Conservation (phyloP, 768 basidiomycete species). For the Postia placenta region DNA sequence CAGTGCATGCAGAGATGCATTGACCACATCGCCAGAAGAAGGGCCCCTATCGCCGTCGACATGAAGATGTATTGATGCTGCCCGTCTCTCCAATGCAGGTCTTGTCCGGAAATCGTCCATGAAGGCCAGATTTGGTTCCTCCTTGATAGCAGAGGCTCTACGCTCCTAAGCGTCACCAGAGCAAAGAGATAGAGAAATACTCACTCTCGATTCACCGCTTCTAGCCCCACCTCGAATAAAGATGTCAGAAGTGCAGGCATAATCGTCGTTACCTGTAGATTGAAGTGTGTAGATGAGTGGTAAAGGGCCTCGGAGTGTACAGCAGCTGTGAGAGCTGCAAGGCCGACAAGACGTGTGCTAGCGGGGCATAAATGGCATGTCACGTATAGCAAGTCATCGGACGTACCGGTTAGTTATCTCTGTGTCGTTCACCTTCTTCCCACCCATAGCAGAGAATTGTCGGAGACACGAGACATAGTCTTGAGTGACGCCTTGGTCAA, state of each 20-base stretch:
- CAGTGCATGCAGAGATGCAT: slow-evolving; percentile 65
- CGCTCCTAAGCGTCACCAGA: neutral
- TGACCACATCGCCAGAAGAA: slow-evolving; percentile 62
- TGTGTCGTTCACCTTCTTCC: slow-evolving; percentile 45
- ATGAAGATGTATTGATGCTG: slow-evolving; percentile 85
- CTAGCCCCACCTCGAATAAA: slow-evolving; percentile 55
- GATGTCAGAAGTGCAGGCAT: slow-evolving; percentile 66
- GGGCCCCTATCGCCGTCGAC: slow-evolving; percentile 87
- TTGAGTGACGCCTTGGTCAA: slow-evolving; percentile 62
- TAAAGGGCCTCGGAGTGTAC: slow-evolving; percentile 83
- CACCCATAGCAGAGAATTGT: slow-evolving; percentile 60
- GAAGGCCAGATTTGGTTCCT: slow-evolving; percentile 70
- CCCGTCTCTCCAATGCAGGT: slow-evolving; percentile 74
- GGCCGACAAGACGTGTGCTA: slow-evolving; percentile 80
- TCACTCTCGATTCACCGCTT: slow-evolving; percentile 64
- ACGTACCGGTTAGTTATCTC: slow-evolving; percentile 72
- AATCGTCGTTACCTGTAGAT: slow-evolving; percentile 62
- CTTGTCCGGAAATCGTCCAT: slow-evolving; percentile 79
- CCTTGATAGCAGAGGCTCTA: slow-evolving; percentile 59
- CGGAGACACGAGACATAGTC: slow-evolving; percentile 65
- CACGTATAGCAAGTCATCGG: neutral
- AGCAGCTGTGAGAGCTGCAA: slow-evolving; percentile 76
- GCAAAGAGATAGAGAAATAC: slow-evolving; percentile 17
- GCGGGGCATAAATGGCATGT: neutral
- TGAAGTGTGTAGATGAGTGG: slow-evolving; percentile 65